These are phyloP conservation scores for Platanus orientalis DNA, from an alignment of 164 flowering plant species.

Conservation along the genomic window DNA sequence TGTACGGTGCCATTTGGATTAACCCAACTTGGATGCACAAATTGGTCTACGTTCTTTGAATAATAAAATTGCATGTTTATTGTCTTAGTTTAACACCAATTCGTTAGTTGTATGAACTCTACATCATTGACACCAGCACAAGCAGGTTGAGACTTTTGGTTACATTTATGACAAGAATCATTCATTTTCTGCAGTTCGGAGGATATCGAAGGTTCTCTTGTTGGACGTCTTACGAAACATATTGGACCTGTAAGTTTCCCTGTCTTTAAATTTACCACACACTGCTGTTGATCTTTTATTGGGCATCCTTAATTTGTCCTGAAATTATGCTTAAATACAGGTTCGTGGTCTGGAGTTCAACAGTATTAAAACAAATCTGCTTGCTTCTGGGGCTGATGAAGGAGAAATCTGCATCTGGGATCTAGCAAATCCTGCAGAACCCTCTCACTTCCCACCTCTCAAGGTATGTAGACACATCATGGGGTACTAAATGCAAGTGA, in stretches of 20 bases:
- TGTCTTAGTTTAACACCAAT: neutral
- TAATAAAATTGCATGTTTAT: neutral
- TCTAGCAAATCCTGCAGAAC: constrained; percentile 65
- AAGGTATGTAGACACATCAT: constrained; percentile 42
- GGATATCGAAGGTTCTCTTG: constrained; percentile 45
- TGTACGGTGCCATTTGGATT: neutral
- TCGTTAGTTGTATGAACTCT: neutral
- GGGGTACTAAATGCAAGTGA: neutral
- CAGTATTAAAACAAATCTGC: constrained; percentile 55
- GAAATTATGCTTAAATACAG: constrained; percentile 25
- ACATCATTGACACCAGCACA: neutral
- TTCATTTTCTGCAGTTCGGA: constrained; percentile 34
- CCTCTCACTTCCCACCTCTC: constrained; percentile 73
- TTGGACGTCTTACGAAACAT: constrained; percentile 65
- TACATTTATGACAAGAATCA: neutral
- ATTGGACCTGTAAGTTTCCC: constrained; percentile 77
- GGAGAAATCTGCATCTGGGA: constrained; percentile 98
- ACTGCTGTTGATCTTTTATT: neutral
- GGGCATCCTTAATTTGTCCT: neutral
- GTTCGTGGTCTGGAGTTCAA: constrained; percentile 96
- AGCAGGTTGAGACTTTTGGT: neutral
- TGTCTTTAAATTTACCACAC: neutral
- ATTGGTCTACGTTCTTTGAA: neutral
- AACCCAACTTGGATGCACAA: neutral
- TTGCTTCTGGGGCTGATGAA: constrained; percentile 96